phyloP scores from a whole-genome alignment of 2,329 filamentous ascomycete species.

The Botrytis byssoidea region DNA sequence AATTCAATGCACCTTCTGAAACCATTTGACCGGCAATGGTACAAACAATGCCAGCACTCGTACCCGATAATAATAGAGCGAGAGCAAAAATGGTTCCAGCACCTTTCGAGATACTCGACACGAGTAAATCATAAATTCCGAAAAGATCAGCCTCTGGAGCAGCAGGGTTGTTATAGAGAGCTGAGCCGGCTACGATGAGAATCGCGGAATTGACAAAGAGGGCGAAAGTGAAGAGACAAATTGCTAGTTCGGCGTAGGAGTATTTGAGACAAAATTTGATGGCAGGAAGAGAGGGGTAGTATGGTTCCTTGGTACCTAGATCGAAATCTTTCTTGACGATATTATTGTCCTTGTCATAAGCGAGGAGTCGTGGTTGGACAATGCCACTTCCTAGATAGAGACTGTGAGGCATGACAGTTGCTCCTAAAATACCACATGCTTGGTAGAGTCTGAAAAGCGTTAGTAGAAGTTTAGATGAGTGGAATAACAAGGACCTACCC shows the following conservation, averaged over 20 bases:
- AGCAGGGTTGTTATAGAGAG: slow-evolving; percentile 59
- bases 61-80: slow-evolving; percentile 74
- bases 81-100: slow-evolving; percentile 84
- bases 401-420: slow-evolving; percentile 71
- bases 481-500: slow-evolving; percentile 42
- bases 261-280: slow-evolving; percentile 73
- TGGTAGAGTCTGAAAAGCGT: slow-evolving; percentile 55
- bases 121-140: slow-evolving; percentile 72
- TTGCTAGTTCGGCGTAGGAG: slow-evolving; percentile 65
- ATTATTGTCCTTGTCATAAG: slow-evolving; percentile 61
- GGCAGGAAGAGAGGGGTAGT: slow-evolving; percentile 69
- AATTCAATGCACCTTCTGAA: slow-evolving; percentile 75
- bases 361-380: slow-evolving; percentile 63
- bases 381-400: slow-evolving; percentile 69
- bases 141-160: slow-evolving; percentile 76
- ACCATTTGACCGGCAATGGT: slow-evolving; percentile 91
- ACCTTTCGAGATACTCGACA: slow-evolving; percentile 64
- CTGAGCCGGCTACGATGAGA: slow-evolving; percentile 76
- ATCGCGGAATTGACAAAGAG: slow-evolving; percentile 83
- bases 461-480: slow-evolving; percentile 19
- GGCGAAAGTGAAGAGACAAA: slow-evolving; percentile 78
- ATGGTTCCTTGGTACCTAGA: slow-evolving; percentile 50
- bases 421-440: slow-evolving; percentile 73
- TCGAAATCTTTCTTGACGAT: slow-evolving; percentile 40
- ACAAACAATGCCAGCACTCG: slow-evolving; percentile 81